Conservation (phyloP, 768 basidiomycete species). For the Chalciporus pseudorubinellus region DNA sequence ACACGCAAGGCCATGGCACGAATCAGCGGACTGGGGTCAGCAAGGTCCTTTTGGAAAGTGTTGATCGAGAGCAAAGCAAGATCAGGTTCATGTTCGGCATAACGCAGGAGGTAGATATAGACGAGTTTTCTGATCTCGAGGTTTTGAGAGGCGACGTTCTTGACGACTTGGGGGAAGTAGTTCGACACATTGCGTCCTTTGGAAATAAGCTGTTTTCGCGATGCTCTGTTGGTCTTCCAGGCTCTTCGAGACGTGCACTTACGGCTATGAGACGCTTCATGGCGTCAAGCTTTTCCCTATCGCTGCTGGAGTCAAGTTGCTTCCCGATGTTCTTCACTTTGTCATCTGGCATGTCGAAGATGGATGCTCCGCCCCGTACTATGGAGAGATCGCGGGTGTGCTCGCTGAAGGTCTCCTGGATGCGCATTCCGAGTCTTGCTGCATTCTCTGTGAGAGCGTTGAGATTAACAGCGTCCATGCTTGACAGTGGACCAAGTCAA, state of each 20-base stretch:
- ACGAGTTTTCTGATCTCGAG: conserved; percentile 96
- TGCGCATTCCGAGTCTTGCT: conserved; percentile 73
- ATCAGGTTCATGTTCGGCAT: conserved; percentile 92
- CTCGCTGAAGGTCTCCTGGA: conserved; percentile 82
- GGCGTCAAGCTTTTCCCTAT: conserved; percentile 89
- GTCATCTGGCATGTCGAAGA: conserved; percentile 74
- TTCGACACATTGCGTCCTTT: conserved; percentile 88
- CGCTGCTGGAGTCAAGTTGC: conserved; percentile 85
- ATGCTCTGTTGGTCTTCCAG: background rate
- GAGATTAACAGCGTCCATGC: conserved; percentile 36
- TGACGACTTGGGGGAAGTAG: conserved; percentile 96
- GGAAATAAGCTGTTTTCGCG: conserved; percentile 69
- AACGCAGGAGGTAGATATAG: conserved; percentile 94
- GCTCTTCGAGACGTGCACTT: conserved; percentile 30
- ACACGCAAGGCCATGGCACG: conserved; percentile 95
- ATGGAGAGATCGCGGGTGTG: conserved; percentile 71
- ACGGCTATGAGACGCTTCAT: conserved; percentile 95
- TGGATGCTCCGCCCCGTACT: conserved; percentile 50
- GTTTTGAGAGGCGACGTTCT: conserved; percentile 90
- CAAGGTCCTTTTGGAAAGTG: conserved; percentile 95
- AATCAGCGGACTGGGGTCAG: conserved; percentile 89
- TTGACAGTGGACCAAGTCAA: background rate
- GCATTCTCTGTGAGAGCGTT: conserved; percentile 73
- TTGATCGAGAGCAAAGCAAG: conserved; percentile 95
- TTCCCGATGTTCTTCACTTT: conserved; percentile 78